phyloP scores from a whole-genome alignment of 1,284 basidiomycete species.

The Marasmius sp. region DNA sequence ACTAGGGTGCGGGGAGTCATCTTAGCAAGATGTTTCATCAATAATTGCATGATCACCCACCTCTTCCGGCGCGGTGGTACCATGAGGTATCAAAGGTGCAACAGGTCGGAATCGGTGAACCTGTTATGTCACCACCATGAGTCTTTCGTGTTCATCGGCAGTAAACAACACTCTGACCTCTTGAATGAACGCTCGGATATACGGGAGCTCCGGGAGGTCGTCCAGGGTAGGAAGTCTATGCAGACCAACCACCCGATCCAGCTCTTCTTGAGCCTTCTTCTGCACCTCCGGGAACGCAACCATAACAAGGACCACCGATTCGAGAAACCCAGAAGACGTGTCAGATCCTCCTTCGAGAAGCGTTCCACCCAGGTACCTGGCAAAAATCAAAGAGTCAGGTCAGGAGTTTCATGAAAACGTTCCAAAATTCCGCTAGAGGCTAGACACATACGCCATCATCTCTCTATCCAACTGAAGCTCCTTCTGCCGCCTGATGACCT shows the following conservation, averaged over 20 bases:
- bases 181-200: constrained; percentile 23
- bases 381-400: neutral
- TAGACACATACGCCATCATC: constrained; percentile 7
- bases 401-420: neutral
- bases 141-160: too few species aligned
- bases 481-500: constrained; percentile 7
- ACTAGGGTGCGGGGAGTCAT: constrained; percentile 2
- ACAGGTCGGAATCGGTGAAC: constrained; percentile 22
- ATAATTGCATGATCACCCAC: neutral
- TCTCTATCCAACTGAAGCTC: constrained; percentile 9
- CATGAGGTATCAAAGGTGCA: constrained; percentile 15
- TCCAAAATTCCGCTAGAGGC: neutral
- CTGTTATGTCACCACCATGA: constrained; percentile 1
- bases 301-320: constrained; percentile 9
- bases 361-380: constrained; percentile 14
- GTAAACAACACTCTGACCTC: constrained; percentile 12
- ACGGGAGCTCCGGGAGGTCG: constrained; percentile 23
- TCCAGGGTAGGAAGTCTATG: constrained; percentile 17
- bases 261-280: constrained; percentile 23
- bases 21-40: neutral
- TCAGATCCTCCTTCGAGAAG: constrained; percentile 16
- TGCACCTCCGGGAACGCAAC: constrained; percentile 22
- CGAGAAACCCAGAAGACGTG: constrained; percentile 12
- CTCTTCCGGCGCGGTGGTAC: constrained; percentile 5
- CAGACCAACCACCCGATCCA: constrained; percentile 21